Percentiles rank a stretch among this genome's conserved stretches.
Evolutionary conservation across 352 stramenopile genomes (phyloP).

Genomic region (Pythium pyrilobum): DNA sequence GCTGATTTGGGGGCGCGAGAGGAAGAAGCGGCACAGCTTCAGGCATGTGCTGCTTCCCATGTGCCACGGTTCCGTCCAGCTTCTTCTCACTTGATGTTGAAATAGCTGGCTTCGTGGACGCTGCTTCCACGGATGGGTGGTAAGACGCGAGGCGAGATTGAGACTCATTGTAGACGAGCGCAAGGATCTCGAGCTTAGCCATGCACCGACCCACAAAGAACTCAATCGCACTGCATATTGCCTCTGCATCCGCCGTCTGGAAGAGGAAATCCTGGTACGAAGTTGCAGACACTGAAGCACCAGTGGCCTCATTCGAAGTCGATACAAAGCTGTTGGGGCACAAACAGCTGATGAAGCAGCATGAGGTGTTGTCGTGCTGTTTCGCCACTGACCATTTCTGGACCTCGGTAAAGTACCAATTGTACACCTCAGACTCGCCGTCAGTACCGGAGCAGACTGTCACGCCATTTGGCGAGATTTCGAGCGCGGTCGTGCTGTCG

Average conservation of each 20-base stretch:
- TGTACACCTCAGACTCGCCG: conserved; percentile 41
- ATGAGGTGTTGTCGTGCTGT: conserved; percentile 42
- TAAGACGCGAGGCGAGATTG: conserved; percentile 2
- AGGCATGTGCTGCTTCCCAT: not conserved
- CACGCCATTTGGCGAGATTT: conserved; percentile 59
- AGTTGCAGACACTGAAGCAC: not conserved
- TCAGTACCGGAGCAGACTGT: conserved; percentile 40
- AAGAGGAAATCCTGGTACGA: conserved; percentile 54
- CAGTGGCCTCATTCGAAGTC: not conserved
- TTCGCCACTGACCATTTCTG: conserved; percentile 68
- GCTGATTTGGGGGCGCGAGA: no score
- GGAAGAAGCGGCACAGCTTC: conserved; percentile 1
- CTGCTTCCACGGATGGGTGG: conserved; percentile 1
- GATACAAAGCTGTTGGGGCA: no score
- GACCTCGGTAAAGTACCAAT: conserved; percentile 78
- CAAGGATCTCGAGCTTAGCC: conserved; percentile 59
- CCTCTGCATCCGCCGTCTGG: conserved; percentile 41
- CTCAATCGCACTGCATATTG: conserved; percentile 63
- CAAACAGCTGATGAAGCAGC: conserved; percentile 59
- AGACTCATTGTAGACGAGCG: not conserved
- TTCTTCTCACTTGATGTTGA: not conserved
- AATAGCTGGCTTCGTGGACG: not conserved
- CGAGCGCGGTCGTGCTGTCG: conserved; percentile 41
- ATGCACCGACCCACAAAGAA: conserved; percentile 80
- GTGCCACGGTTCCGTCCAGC: not conserved